These are phyloP conservation scores for Hansenula anomala DNA, from an alignment of 1,139 yeast species.

Conservation along the genomic window DNA sequence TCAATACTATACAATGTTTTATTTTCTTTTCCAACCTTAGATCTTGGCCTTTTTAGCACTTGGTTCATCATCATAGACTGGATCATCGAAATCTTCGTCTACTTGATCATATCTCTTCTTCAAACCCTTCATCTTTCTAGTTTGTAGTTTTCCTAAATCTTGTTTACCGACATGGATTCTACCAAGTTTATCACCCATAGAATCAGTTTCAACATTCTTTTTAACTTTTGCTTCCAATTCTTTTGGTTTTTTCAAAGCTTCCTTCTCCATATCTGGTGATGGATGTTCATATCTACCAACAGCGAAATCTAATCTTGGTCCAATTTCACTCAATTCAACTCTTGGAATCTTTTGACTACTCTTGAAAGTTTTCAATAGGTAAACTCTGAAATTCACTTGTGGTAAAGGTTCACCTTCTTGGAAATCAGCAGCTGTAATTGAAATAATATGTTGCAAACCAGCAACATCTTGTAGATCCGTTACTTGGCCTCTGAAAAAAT, in stretches of 20 bases:
- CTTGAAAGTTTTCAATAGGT: conserved; percentile 73
- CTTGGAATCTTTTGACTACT: conserved; percentile 90
- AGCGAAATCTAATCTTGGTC: conserved; percentile 92
- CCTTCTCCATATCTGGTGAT: conserved; percentile 85
- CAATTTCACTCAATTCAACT: conserved; percentile 91
- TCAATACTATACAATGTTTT: background rate
- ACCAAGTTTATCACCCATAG: conserved; percentile 96
- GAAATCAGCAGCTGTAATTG: conserved; percentile 69
- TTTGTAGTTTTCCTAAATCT: conserved; percentile 84
- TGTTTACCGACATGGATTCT: conserved; percentile 95
- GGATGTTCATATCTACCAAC: conserved; percentile 87
- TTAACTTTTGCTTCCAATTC: conserved; percentile 76
- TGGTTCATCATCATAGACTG: conserved; percentile 39
- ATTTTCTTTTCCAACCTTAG: conserved; percentile 8
- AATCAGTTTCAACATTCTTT: conserved; percentile 86
- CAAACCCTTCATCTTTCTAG: conserved; percentile 98
- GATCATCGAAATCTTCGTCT: conserved; percentile 49
- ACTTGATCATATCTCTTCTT: conserved; percentile 83
- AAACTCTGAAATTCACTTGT: conserved; percentile 82
- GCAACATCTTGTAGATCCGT: conserved; percentile 89
- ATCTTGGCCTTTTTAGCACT: conserved; percentile 34
- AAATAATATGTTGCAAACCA: conserved; percentile 86
- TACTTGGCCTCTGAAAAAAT: conserved; percentile 85
- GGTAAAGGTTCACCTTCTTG: conserved; percentile 80
- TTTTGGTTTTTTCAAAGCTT: conserved; percentile 78